Evolutionary conservation across 352 stramenopile genomes (phyloP).

Genomic region (Phytophthora kernoviae): DNA sequence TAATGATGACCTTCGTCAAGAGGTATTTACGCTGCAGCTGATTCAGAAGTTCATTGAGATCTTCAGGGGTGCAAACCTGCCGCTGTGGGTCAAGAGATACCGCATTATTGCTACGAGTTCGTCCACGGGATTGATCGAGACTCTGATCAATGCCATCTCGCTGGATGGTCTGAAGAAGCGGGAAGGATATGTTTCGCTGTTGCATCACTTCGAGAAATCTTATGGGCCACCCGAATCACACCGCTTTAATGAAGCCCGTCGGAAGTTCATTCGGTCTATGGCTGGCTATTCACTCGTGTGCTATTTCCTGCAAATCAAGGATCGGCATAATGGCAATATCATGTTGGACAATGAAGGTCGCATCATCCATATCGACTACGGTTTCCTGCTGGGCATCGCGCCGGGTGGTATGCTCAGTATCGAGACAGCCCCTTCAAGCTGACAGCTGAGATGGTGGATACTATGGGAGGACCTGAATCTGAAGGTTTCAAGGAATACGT

Average conservation of each 20-base stretch:
- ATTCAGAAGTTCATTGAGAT: constrained; percentile 98
- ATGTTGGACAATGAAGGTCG: constrained; percentile 99
- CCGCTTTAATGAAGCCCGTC: constrained; percentile 92
- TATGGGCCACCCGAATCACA: constrained; percentile 90
- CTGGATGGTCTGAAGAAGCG: constrained; percentile 98
- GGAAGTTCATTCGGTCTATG: constrained; percentile 97
- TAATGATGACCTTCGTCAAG: constrained; percentile 98
- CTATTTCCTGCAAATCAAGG: constrained; percentile 99
- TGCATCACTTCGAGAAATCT: constrained; percentile 95
- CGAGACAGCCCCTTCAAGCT: constrained; percentile 99
- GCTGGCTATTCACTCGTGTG: constrained; percentile 98
- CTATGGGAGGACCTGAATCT: constrained; percentile 93
- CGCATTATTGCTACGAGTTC: constrained; percentile 96
- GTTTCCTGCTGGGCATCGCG: constrained; percentile 98
- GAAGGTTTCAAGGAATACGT: constrained; percentile 97
- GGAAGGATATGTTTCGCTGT: constrained; percentile 92
- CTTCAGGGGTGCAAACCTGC: constrained; percentile 93
- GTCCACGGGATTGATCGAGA: constrained; percentile 98
- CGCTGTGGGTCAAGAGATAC: constrained; percentile 97
- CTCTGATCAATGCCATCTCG: constrained; percentile 96
- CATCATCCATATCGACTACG: constrained; percentile 99
- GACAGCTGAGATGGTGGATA: constrained; percentile 98
- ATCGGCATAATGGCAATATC: constrained; percentile 99
- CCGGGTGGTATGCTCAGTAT: constrained; percentile 98
- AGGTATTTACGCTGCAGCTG: constrained; percentile 99